Percentiles rank a stretch among this genome's conserved stretches.
phyloP scores from a whole-genome alignment of 1,139 yeast genomes.

The Geotrichum klebahnii region DNA sequence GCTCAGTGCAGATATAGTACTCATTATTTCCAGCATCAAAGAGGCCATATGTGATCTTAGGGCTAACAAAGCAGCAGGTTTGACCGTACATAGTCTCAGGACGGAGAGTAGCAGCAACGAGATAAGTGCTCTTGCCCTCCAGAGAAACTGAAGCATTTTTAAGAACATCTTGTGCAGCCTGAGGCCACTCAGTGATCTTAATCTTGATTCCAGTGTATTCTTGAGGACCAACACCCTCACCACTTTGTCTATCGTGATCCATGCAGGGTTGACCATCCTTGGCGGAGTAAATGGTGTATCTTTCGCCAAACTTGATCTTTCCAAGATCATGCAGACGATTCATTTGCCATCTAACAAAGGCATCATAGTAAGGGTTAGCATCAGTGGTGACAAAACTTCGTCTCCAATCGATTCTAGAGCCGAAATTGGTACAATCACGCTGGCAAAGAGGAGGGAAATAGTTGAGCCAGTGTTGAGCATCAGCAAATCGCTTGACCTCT shows the following conservation, averaged over 20 bases:
- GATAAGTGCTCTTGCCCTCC: slow-evolving; percentile 59
- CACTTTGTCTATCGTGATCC: slow-evolving; percentile 97
- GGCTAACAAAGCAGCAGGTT: slow-evolving; percentile 95
- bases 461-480: slow-evolving; percentile 80
- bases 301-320: slow-evolving; percentile 94
- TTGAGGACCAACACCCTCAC: slow-evolving; percentile 96
- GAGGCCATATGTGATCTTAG: slow-evolving; percentile 86
- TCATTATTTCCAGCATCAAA: slow-evolving; percentile 79
- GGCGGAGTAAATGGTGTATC: slow-evolving; percentile 95
- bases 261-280: slow-evolving; percentile 99
- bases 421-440: slow-evolving; percentile 73
- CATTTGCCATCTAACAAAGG: slow-evolving; percentile 96
- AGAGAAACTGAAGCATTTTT: slow-evolving; percentile 47
- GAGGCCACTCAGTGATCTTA: slow-evolving; percentile 57
- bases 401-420: slow-evolving; percentile 98
- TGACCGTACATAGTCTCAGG: slow-evolving; percentile 99
- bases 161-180: slow-evolving; percentile 50
- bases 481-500: slow-evolving; percentile 83
- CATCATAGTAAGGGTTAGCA: slow-evolving; percentile 89
- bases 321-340: slow-evolving; percentile 79
- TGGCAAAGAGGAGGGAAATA: slow-evolving; percentile 90
- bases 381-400: slow-evolving; percentile 94
- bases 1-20: slow-evolving; percentile 82
- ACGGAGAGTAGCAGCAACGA: slow-evolving; percentile 95
- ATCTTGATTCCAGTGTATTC: slow-evolving; percentile 94